A percentile compares a stretch with the other conserved stretches of the same genome.
phyloP scores from a whole-genome alignment of 2,329 filamentous ascomycete genomes.

The Elsinoe ampelina region DNA sequence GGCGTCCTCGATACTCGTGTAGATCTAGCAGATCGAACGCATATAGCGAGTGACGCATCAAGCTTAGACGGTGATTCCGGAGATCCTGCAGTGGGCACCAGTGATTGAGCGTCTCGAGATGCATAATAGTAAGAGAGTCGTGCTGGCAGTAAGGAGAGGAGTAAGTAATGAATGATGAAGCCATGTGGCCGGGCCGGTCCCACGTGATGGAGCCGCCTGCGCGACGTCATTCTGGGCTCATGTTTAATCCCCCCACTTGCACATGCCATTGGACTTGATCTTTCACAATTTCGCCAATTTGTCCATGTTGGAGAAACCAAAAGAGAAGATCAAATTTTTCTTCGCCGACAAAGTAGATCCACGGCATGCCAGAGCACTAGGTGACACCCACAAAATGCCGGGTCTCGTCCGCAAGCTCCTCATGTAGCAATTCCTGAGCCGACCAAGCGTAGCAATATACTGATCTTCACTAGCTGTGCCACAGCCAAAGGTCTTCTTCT shows the following conservation, averaged over 20 bases:
- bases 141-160: too few species aligned
- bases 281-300: not conserved
- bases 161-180: not conserved
- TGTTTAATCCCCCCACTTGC: not conserved
- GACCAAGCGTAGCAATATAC: not conserved
- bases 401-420: slow-evolving; percentile 68
- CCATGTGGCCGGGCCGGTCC: not conserved
- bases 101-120: too few species aligned
- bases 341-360: slow-evolving; percentile 1
- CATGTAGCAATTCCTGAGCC: slow-evolving; percentile 38
- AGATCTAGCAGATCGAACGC: too few species aligned
- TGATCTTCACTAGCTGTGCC: slow-evolving; percentile 36
- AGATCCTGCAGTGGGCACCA: too few species aligned
- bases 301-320: not conserved
- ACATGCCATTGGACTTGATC: not conserved
- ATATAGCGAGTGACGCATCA: too few species aligned
- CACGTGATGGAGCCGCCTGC: not conserved
- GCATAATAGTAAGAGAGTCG: too few species aligned
- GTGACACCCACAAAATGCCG: slow-evolving; percentile 48
- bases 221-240: slow-evolving; percentile 4
- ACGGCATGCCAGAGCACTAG: not conserved
- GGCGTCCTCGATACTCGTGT: too few species aligned
- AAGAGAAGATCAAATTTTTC: not conserved
- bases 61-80: too few species aligned
- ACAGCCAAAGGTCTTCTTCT: slow-evolving; percentile 75